Base-by-base conservation (phyloP, 768 basidiomycete species). In the Chalciporus pseudorubinellus region DNA sequence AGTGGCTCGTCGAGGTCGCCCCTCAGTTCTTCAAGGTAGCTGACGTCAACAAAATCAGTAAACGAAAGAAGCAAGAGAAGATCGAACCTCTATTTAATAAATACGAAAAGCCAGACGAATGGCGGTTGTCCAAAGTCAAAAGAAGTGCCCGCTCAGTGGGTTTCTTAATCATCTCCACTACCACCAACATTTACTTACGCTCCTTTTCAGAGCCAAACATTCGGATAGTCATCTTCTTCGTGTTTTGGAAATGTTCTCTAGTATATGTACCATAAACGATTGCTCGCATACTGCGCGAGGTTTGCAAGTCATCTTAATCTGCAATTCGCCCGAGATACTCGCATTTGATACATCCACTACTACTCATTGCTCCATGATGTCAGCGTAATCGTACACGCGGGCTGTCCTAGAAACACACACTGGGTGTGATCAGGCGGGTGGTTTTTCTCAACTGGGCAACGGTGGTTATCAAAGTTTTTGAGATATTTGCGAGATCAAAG, bases 11-110 rank as follows among this genome's bases (percentile, higher is more conserved):
- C 16, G 95, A 99, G 64, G 94, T 95, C 20, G 97, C 95, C 7
- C 95, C 97, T 1, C 93, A 95, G 53, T 98, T 97, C 79, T 99
- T 98, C 87, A 92, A 91, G 71, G 93, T 99, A 39, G 94, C 95
- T 3, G 97, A 98, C 70, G 89, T 84, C 47, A 95, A 94, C 74
- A 98, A 97, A 72, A 95, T 98, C 73, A 94, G 91, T 65, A 95
- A 95, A 71, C 82, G 93, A 59, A 98, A 97, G 78, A 84, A 80
- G 70, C 88, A 93, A 69, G 94, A 95, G 76, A 97, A 94, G 82
- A 97, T 97, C 58, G 92, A 95, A 65, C 95, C 95, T 8, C 70
- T 98, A 66, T 97, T 71, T 75, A 97, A 98, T 78, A 93, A 95
- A 74, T 93, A 89, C 70, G 92, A 94, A 75, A 92, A 92, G 65